Conservation (phyloP, 2,329 filamentous ascomycete species). For the Cercospora beticola region DNA sequence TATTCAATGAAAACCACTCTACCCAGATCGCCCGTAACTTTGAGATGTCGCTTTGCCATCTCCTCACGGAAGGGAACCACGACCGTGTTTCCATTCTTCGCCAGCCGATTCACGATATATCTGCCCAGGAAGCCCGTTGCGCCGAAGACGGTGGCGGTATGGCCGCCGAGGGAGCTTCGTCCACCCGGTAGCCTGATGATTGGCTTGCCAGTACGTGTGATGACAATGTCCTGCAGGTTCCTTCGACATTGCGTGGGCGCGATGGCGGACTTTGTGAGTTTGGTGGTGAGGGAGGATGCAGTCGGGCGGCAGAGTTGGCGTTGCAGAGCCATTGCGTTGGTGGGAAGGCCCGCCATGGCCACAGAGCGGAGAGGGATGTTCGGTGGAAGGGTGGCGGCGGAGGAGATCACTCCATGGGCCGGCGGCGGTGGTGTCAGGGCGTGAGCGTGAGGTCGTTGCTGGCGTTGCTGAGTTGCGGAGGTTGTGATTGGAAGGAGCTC, state of each 20-base stretch:
- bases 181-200: constrained; percentile 86
- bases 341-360: constrained; percentile 35
- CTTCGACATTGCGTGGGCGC: constrained; percentile 34
- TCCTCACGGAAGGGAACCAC: constrained; percentile 93
- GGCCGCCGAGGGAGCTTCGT: constrained; percentile 65
- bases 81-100: constrained; percentile 89
- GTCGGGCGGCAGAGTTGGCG: constrained; percentile 38
- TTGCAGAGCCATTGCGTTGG: constrained; percentile 36
- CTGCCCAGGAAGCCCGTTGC: constrained; percentile 92
- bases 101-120: constrained; percentile 95
- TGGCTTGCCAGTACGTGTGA: constrained; percentile 94
- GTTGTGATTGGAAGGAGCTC: constrained; percentile 16
- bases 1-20: constrained; percentile 89
- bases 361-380: constrained; percentile 22
- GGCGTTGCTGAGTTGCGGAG: not conserved
- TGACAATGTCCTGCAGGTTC: constrained; percentile 75
- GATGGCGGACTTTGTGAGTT: constrained; percentile 28
- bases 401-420: constrained; percentile 20
- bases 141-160: constrained; percentile 96
- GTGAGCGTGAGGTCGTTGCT: not conserved
- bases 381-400: constrained; percentile 2
- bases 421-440: not conserved
- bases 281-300: constrained; percentile 29
- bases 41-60: constrained; percentile 95
- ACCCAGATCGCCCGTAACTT: constrained; percentile 92